phyloP scores from a whole-genome alignment of 2,329 filamentous ascomycete genomes.

The Fusarium tjaetaba region DNA sequence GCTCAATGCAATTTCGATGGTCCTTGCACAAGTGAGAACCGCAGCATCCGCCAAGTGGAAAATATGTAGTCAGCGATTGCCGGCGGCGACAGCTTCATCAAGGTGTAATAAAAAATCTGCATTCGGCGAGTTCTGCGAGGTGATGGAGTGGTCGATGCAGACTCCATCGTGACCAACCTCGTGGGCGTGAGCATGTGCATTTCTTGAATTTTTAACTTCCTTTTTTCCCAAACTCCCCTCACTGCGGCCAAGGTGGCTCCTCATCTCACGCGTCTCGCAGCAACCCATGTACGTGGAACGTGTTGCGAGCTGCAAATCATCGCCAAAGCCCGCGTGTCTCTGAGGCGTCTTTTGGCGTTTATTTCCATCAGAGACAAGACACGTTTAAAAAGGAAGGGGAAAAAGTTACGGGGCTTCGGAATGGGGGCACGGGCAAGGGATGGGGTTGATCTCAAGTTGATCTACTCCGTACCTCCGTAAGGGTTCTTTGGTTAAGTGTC shows the following conservation, averaged over 20 bases:
- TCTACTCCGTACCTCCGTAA: neutral
- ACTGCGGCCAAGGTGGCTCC: constrained; percentile 29
- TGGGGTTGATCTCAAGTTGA: constrained; percentile 30
- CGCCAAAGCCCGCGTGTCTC: constrained; percentile 32
- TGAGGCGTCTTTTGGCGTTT: constrained; percentile 30
- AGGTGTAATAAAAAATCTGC: constrained; percentile 26
- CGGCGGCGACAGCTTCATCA: constrained; percentile 35
- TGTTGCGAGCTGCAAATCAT: constrained; percentile 42
- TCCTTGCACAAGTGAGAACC: constrained; percentile 31
- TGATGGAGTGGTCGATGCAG: constrained; percentile 31
- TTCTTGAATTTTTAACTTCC: constrained; percentile 26
- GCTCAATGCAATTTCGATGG: constrained; percentile 30
- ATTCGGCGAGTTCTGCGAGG: constrained; percentile 15
- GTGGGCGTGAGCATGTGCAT: constrained; percentile 2
- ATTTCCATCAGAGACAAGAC: constrained; percentile 33
- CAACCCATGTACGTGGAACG: constrained; percentile 44
- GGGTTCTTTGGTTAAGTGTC: constrained; percentile 17
- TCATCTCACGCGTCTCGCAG: constrained; percentile 43
- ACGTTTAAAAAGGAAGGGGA: constrained; percentile 26
- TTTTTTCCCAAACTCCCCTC: constrained; percentile 19
- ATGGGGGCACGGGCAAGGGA: constrained; percentile 28
- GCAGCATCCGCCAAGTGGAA: constrained; percentile 25
- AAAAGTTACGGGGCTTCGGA: constrained; percentile 37
- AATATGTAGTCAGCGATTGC: constrained; percentile 12
- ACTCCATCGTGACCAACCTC: constrained; percentile 38